Conservation (phyloP, 2,329 filamentous ascomycete genomes). For the Penicillium decumbens region DNA sequence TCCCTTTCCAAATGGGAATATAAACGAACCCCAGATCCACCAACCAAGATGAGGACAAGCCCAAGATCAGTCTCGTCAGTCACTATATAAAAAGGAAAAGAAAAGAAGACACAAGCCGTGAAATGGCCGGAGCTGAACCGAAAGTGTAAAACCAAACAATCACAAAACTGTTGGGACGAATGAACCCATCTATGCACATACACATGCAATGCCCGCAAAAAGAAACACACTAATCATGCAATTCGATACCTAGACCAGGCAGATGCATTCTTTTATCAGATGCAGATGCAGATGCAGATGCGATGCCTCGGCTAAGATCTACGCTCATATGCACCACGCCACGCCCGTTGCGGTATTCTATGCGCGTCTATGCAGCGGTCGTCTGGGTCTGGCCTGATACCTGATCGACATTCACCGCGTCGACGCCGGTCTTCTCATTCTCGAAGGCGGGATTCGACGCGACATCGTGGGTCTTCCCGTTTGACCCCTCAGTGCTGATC, state of each 20-base stretch:
- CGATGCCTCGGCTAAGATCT: slow-evolving; percentile 1
- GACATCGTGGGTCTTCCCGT: background rate
- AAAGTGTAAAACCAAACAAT: background rate
- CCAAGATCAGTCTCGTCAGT: background rate
- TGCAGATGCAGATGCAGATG: background rate
- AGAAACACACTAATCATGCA: background rate
- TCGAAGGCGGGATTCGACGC: slow-evolving; percentile 1
- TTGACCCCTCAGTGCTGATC: background rate
- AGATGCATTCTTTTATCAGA: slow-evolving; percentile 1
- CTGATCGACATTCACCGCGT: slow-evolving; percentile 7
- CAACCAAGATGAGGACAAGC: background rate
- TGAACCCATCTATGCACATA: background rate
- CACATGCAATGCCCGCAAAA: background rate
- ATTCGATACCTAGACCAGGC: background rate
- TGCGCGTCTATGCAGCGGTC: slow-evolving; percentile 9
- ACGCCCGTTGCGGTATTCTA: background rate
- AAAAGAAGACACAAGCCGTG: background rate
- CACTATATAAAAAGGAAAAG: background rate
- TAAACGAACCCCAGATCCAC: background rate
- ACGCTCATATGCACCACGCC: background rate
- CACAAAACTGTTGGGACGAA: background rate
- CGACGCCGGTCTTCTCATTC: slow-evolving; percentile 8
- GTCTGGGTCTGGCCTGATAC: slow-evolving; percentile 9
- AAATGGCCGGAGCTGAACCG: background rate
- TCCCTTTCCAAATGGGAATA: background rate